Evolutionary conservation across 768 basidiomycete species (phyloP).

Genomic region (Udeniomyces megalosporus): DNA sequence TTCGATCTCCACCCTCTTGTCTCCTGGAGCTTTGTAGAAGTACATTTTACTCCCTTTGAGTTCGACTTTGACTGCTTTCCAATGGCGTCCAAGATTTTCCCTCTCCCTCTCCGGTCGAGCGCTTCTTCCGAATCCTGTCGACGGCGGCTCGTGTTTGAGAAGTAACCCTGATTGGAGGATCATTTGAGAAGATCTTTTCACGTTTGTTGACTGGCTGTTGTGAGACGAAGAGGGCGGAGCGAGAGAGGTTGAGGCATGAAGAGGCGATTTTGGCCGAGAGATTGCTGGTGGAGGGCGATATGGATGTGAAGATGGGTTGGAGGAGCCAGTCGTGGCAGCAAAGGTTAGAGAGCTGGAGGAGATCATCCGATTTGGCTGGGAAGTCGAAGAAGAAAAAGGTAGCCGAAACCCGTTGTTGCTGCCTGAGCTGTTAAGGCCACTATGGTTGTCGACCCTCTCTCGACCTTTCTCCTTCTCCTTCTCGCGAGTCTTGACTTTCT

Average conservation of each 20-base stretch:
- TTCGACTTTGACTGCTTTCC: slow-evolving; percentile 76
- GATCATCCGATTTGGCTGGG: not conserved
- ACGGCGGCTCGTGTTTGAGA: slow-evolving; percentile 32
- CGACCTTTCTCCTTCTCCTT: not conserved
- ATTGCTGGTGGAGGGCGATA: slow-evolving; percentile 26
- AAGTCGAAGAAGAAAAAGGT: too few relatives aligned
- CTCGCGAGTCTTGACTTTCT: too few relatives aligned
- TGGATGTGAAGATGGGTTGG: slow-evolving; percentile 21
- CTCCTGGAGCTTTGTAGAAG: slow-evolving; percentile 63
- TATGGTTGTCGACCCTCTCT: not conserved
- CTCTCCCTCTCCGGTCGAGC: slow-evolving; percentile 19
- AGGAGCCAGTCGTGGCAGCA: slow-evolving; percentile 29
- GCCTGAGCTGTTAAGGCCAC: not conserved
- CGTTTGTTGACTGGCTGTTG: slow-evolving; percentile 21
- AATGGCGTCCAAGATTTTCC: slow-evolving; percentile 42
- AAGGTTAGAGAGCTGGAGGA: slow-evolving; percentile 17
- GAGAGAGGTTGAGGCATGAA: not conserved
- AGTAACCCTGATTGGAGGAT: slow-evolving; percentile 59
- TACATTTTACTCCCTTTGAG: slow-evolving; percentile 70
- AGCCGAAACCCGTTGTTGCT: too few relatives aligned
- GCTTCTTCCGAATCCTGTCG: not conserved
- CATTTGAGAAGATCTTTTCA: slow-evolving; percentile 59
- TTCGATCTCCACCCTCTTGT: slow-evolving; percentile 47
- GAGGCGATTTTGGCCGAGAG: slow-evolving; percentile 1
- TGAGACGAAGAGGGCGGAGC: slow-evolving; percentile 21